Evolutionary conservation across 805 yeast genomes (phyloP), one percentile per base, ranked within the genome.

Genomic region (Komagataella mondaviorum): DNA sequence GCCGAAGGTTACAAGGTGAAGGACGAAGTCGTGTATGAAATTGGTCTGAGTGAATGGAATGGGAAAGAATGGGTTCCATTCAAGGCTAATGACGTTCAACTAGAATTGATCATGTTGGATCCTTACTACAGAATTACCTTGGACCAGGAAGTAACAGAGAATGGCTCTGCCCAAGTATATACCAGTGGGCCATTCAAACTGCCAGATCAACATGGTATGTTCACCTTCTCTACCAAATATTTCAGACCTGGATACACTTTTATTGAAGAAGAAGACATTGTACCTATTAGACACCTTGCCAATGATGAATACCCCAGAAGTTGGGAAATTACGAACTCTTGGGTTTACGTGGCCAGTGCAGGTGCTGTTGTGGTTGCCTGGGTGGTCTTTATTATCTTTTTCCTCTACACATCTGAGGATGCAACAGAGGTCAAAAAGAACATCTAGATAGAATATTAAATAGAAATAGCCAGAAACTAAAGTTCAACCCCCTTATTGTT

Each of bases 171-270:
- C n/a, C 83, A 80, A 60, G 63, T 70, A 17, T 82, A 78, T 60
- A 68, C 67, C 18, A 71, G 77, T 17, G 68, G 46, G 6, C 67
- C 71, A 50, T 88, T 93, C 67, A 75, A 75, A 48, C 68, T 88
- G 44, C 99, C 99, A 20, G 97, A 91, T 66, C 96, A 89, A 61
- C 96, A 93, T 67, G 99, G 99, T 52, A 85, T 93, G 77, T 93
- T 89, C 70, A 86, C 96, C 2, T 89, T 87, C 64, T 75, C 75
- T 55, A 73, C 85, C 48, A 84, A 85, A 59, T 90, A 90, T 71
- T 77, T 77, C 64, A 81, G 96, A 62, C 71, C 78, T 12, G 98
- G 98, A 5, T 73, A 75, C 59, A 73, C 86, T 22, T 89, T 73
- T 65, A 63, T 91, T 51, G 72, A 72, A 23, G 87, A 83, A 59